Evolutionary conservation across 148 eudicot species (phyloP).

Genomic region (Vaccinium corymbosum): DNA sequence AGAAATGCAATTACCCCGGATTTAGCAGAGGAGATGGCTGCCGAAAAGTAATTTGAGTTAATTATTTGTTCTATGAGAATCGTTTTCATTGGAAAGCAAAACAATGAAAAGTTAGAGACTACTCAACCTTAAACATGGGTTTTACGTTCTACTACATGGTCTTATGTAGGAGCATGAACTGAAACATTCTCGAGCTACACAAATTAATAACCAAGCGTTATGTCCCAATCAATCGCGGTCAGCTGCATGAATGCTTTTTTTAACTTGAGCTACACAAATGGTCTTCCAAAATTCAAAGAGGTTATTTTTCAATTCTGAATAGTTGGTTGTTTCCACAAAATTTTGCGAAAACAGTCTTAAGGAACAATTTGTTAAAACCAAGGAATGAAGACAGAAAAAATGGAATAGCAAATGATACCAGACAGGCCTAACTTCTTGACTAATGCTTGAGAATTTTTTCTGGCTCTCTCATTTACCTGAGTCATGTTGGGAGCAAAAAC

Average conservation of each 20-base stretch:
- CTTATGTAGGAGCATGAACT: background rate
- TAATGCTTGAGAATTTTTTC: background rate
- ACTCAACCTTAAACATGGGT: background rate
- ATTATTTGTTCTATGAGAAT: too few relatives aligned
- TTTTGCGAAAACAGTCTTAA: background rate
- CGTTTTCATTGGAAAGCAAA: too few relatives aligned
- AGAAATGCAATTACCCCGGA: background rate
- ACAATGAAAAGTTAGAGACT: too few relatives aligned
- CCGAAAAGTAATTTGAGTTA: too few relatives aligned
- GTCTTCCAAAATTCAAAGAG: background rate
- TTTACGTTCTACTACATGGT: background rate
- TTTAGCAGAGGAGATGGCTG: background rate
- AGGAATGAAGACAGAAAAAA: background rate
- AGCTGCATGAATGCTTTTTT: too few relatives aligned
- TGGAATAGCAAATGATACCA: background rate
- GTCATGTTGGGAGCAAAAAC: constrained; percentile 98
- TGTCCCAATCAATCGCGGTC: too few relatives aligned
- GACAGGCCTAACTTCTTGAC: background rate
- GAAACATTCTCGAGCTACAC: background rate
- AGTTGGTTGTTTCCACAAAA: background rate
- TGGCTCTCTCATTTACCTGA: constrained; percentile 42
- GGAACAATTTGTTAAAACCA: background rate
- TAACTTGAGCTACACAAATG: background rate
- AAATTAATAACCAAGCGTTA: too few relatives aligned
- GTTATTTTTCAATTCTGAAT: background rate